Conservation (phyloP, 495 filamentous ascomycete species). For the Lophiostoma macrostomum region DNA sequence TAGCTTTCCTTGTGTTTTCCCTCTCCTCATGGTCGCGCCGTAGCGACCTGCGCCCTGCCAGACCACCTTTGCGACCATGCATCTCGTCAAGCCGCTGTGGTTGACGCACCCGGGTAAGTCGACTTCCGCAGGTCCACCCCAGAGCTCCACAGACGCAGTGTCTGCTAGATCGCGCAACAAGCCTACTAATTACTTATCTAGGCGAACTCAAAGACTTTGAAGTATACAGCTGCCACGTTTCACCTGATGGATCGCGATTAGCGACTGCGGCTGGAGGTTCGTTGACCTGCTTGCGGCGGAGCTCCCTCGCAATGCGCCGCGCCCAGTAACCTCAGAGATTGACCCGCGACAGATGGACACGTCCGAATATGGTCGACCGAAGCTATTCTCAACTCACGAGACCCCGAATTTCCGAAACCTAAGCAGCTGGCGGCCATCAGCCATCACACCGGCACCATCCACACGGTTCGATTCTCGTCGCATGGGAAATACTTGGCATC, state of each 20-base stretch:
- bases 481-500: slow-evolving; percentile 92
- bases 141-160: too few relatives aligned
- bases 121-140: too few relatives aligned
- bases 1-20: background rate
- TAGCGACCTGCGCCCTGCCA: slow-evolving; percentile 9
- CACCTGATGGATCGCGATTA: slow-evolving; percentile 84
- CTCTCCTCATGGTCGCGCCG: background rate
- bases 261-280: slow-evolving; percentile 91
- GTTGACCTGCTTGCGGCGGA: slow-evolving; percentile 29
- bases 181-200: slow-evolving; percentile 32
- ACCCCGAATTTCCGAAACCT: slow-evolving; percentile 67
- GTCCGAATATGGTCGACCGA: slow-evolving; percentile 97
- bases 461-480: slow-evolving; percentile 91
- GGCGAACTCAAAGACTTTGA: slow-evolving; percentile 97
- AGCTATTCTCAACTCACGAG: slow-evolving; percentile 75
- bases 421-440: slow-evolving; percentile 96
- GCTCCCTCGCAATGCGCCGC: slow-evolving; percentile 15
- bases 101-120: slow-evolving; percentile 80
- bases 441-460: slow-evolving; percentile 96
- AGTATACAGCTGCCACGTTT: slow-evolving; percentile 95
- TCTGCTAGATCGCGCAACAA: background rate
- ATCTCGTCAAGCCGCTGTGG: slow-evolving; percentile 91
- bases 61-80: slow-evolving; percentile 53
- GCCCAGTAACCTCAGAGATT: slow-evolving; percentile 12
- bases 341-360: slow-evolving; percentile 69